phyloP scores from a whole-genome alignment of 2,329 filamentous ascomycete genomes.

The Zasmidium cellare region DNA sequence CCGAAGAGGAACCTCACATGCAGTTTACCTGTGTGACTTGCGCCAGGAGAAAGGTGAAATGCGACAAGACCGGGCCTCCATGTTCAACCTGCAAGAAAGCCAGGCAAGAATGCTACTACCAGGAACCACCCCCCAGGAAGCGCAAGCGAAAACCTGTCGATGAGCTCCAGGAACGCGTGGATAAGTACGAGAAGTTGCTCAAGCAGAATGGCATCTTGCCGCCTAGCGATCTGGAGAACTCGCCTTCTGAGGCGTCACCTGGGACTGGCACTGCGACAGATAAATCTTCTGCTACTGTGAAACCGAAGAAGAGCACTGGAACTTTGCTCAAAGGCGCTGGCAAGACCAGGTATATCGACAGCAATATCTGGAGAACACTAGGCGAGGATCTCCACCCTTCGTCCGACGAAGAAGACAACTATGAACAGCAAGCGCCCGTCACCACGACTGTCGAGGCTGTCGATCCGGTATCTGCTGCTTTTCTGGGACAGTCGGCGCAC shows the following conservation, averaged over 20 bases:
- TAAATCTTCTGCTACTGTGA: background rate
- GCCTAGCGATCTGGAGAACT: constrained; percentile 4
- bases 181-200: constrained; percentile 43
- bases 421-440: constrained; percentile 21
- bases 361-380: constrained; percentile 32
- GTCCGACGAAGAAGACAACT: constrained; percentile 28
- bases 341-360: constrained; percentile 47
- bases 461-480: constrained; percentile 33
- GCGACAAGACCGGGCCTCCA: constrained; percentile 30
- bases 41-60: constrained; percentile 43
- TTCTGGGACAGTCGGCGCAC: constrained; percentile 11
- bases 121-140: constrained; percentile 40
- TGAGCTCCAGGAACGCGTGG: constrained; percentile 38
- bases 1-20: constrained; percentile 23
- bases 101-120: constrained; percentile 43
- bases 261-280: background rate
- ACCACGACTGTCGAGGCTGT: constrained; percentile 19
- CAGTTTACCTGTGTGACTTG: constrained; percentile 35
- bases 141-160: constrained; percentile 40
- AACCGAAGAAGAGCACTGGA: constrained; percentile 12
- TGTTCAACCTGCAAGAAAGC: constrained; percentile 38
- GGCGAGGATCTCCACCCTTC: constrained; percentile 30
- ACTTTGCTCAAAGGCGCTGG: constrained; percentile 33
- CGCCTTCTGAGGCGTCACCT: background rate
- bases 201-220: constrained; percentile 37